Base-by-base conservation (phyloP, 2,329 filamentous ascomycete species). In the Apiospora kogelbergensis region DNA sequence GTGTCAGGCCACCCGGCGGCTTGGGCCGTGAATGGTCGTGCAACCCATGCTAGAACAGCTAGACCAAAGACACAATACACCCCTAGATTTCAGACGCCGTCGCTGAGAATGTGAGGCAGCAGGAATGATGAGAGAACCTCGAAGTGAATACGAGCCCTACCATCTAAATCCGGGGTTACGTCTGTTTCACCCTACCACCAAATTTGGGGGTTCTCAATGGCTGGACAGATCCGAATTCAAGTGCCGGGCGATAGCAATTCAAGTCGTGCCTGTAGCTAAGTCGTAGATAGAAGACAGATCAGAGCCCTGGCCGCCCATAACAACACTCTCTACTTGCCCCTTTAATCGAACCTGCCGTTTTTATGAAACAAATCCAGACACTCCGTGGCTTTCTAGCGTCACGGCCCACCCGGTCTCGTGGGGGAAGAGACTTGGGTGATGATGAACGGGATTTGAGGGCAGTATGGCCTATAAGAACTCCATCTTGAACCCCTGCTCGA, bases 21-120 rank as follows among this genome's bases (percentile, higher is more conserved):
- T 22, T 64, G 60, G 60, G 40, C 60, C 60, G 60, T 41, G 33
- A 42, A 64, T 42, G 60, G 60, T 42, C 33, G 33, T 57, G 48
- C 30, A 60, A 60, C 53, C 53, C 53, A 60, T 60, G 53, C 53
- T n/a, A 53, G 48, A 33, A 57, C 17, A 33, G 60, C 60, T 41
- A 40, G 60, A 7, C 40, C 40, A 64, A 64, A 13, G 20, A 42
- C 41, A 26, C 22, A 44, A 24, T 65, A 41, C 41, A 17, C 40
- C 41, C 15, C 63, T 65, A 42, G n/a, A n/a, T n/a, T n/a, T n/a
- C n/a, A n/a, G n/a, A n/a, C n/a, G n/a, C n/a, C n/a, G n/a, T n/a
- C n/a, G n/a, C n/a, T n/a, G n/a, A n/a, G n/a, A n/a, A n/a, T n/a
- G n/a, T n/a, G n/a, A 22, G 6, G 53, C 37, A 17, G 20, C 9